phyloP scores from a whole-genome alignment of 257 asterid species.

The Fraxinus excelsior region DNA sequence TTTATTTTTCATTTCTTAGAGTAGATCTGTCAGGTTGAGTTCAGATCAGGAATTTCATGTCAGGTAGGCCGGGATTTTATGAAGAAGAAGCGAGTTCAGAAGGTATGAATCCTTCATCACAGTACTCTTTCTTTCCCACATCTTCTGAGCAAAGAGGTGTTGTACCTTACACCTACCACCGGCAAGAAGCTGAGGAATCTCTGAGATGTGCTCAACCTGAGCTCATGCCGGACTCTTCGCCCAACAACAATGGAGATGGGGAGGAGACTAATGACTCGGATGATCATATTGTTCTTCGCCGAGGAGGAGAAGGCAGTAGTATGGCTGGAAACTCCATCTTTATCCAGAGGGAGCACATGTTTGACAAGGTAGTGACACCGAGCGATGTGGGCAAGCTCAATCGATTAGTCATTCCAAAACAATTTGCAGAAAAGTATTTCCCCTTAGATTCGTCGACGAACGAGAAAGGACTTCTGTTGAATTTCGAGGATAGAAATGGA shows the following conservation, averaged over 20 bases:
- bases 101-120: conserved; percentile 27
- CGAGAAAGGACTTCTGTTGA: conserved; percentile 81
- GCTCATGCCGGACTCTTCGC: conserved; percentile 9
- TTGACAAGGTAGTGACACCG: conserved; percentile 94
- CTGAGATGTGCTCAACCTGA: not conserved
- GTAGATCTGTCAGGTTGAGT: conserved; percentile 41
- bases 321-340: not conserved
- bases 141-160: conserved; percentile 16
- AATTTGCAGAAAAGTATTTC: conserved; percentile 94
- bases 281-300: conserved; percentile 20
- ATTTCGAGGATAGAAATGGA: conserved; percentile 87
- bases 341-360: conserved; percentile 84
- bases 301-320: conserved; percentile 30
- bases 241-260: conserved; percentile 16
- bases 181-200: conserved; percentile 4
- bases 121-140: conserved; percentile 26
- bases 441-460: conserved; percentile 77
- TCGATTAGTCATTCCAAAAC: conserved; percentile 87
- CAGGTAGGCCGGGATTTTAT: conserved; percentile 48
- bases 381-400: conserved; percentile 97
- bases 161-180: conserved; percentile 9
- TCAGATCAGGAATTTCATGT: conserved; percentile 51
- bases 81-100: conserved; percentile 22
- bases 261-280: conserved; percentile 25
- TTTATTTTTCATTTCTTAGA: too few relatives aligned